These are phyloP conservation scores for Pseudogymnoascus verrucosus DNA, from an alignment of 2,329 filamentous ascomycete genomes.

Conservation along the genomic window DNA sequence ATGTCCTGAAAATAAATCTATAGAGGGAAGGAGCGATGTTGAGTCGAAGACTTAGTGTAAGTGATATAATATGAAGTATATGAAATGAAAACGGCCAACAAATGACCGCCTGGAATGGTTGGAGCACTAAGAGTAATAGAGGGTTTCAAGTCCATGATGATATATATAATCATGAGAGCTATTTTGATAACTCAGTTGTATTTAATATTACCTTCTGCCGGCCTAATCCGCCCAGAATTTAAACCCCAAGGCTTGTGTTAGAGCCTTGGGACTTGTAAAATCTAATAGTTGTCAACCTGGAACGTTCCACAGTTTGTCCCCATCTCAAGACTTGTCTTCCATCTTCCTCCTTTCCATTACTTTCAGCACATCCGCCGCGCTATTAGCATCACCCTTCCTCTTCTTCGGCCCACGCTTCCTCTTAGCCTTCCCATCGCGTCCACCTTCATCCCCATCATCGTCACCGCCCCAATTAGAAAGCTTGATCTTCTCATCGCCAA, in stretches of 20 bases:
- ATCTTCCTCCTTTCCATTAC: conserved; percentile 52
- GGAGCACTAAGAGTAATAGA: neutral
- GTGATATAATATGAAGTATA: neutral
- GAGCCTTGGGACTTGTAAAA: neutral
- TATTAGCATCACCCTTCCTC: conserved; percentile 72
- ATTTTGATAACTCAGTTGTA: neutral
- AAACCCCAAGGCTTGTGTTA: neutral
- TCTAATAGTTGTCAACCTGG: neutral
- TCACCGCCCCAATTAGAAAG: conserved; percentile 57
- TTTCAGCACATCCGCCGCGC: conserved; percentile 68
- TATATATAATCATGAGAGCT: neutral
- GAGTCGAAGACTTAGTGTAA: neutral
- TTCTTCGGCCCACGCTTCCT: conserved; percentile 67
- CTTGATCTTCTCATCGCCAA: conserved; percentile 59
- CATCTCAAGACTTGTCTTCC: conserved; percentile 1
- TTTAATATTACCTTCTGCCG: neutral
- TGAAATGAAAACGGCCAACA: neutral
- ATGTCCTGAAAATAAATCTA: neutral
- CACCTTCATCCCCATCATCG: conserved; percentile 32
- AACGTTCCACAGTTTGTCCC: neutral
- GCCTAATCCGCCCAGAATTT: neutral
- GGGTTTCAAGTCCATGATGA: neutral
- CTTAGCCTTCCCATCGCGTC: conserved; percentile 43
- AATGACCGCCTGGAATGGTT: neutral
- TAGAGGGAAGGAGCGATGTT: neutral